Evolutionary conservation across 2,329 filamentous ascomycete species (phyloP).

Genomic region (Akanthomyces dipterigenus): DNA sequence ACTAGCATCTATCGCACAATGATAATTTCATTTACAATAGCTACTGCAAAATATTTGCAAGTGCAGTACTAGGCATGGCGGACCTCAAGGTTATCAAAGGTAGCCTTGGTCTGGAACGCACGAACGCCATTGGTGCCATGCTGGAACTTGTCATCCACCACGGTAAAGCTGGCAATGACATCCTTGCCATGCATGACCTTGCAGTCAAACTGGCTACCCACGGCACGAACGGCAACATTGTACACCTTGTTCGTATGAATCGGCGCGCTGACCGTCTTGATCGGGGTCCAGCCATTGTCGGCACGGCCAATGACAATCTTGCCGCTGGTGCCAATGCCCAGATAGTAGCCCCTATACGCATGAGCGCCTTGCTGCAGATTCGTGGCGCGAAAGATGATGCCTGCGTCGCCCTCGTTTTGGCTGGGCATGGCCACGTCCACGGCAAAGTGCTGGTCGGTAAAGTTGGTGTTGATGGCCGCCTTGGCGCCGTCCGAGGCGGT

Average conservation of each 20-base stretch:
- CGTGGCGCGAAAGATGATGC: slow-evolving; percentile 30
- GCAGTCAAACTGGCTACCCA: background rate
- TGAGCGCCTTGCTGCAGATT: slow-evolving; percentile 13
- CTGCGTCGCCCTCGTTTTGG: slow-evolving; percentile 21
- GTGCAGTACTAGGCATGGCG: background rate
- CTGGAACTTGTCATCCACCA: slow-evolving; percentile 5
- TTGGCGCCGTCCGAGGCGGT: slow-evolving; percentile 15
- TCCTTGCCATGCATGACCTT: background rate
- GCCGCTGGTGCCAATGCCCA: slow-evolving; percentile 22
- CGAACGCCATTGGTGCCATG: slow-evolving; percentile 11
- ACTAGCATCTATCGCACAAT: no score
- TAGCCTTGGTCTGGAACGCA: slow-evolving; percentile 3
- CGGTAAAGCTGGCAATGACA: slow-evolving; percentile 2
- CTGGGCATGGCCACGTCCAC: slow-evolving; percentile 20
- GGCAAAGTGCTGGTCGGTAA: slow-evolving; percentile 26
- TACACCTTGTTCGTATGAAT: slow-evolving; percentile 5
- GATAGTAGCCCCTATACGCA: slow-evolving; percentile 23
- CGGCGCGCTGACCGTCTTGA: background rate
- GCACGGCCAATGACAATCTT: slow-evolving; percentile 19
- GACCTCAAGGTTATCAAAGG: slow-evolving; percentile 12
- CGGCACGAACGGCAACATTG: slow-evolving; percentile 4
- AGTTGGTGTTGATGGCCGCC: slow-evolving; percentile 31
- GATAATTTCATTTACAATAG: no score
- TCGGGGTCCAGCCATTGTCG: background rate
- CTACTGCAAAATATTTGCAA: background rate